These are phyloP conservation scores for Dactylonectria macrodidyma DNA, from an alignment of 2,329 filamentous ascomycete species.

Conservation along the genomic window DNA sequence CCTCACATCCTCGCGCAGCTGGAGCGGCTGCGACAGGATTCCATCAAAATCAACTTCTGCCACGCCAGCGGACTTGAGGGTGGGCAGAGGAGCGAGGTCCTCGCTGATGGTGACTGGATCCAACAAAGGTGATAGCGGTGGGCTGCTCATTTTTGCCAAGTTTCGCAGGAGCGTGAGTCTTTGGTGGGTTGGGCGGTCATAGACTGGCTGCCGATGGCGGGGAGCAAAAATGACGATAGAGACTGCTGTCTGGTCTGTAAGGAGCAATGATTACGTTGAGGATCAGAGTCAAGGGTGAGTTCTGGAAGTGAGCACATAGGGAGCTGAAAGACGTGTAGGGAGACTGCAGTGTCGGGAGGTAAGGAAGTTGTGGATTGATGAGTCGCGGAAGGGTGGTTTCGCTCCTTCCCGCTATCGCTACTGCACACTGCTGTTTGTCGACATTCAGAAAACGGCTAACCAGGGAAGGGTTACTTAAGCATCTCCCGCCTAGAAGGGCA, in stretches of 20 bases:
- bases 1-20: slow-evolving; percentile 87
- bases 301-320: neutral
- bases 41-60: slow-evolving; percentile 78
- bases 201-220: slow-evolving; percentile 5
- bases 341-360: slow-evolving; percentile 5
- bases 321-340: neutral
- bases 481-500: no score
- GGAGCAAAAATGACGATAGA: neutral
- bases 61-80: slow-evolving; percentile 69
- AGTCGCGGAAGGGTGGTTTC: slow-evolving; percentile 13
- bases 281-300: slow-evolving; percentile 3
- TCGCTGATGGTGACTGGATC: slow-evolving; percentile 67
- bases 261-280: neutral
- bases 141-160: slow-evolving; percentile 44
- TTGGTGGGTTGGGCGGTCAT: neutral
- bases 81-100: slow-evolving; percentile 72
- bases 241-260: neutral
- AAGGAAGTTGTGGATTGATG: slow-evolving; percentile 16
- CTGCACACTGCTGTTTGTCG: neutral
- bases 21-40: slow-evolving; percentile 77
- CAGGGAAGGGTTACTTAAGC: neutral
- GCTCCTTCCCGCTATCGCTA: slow-evolving; percentile 18
- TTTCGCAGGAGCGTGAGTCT: slow-evolving; percentile 14
- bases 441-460: slow-evolving; percentile 1
- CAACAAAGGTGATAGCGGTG: slow-evolving; percentile 65